phyloP scores from a whole-genome alignment of 2,329 filamentous ascomycete genomes.

The Penicillium sp. region DNA sequence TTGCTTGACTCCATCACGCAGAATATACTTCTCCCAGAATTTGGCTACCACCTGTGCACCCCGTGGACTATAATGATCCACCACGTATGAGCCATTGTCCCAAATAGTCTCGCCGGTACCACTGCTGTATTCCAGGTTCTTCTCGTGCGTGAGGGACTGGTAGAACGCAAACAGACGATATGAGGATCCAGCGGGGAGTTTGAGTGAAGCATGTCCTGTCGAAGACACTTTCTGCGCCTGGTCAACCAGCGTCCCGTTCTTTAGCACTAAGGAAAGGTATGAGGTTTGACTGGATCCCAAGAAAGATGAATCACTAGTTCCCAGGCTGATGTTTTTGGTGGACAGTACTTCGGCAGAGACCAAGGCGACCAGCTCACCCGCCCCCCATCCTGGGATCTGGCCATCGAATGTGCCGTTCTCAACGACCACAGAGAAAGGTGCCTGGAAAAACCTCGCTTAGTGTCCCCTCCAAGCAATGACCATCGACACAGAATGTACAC shows the following conservation, averaged over 20 bases:
- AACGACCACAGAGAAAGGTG: slow-evolving; percentile 6
- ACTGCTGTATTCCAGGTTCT: slow-evolving; percentile 31
- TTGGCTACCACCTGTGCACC: slow-evolving; percentile 39
- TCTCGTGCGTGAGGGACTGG: slow-evolving; percentile 13
- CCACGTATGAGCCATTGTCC: slow-evolving; percentile 41
- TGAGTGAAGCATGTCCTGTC: slow-evolving; percentile 8
- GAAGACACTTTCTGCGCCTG: slow-evolving; percentile 8
- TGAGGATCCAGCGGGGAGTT: slow-evolving; percentile 1
- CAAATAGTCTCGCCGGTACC: slow-evolving; percentile 23
- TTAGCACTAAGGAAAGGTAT: slow-evolving; percentile 12
- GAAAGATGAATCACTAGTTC: not conserved
- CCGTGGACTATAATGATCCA: slow-evolving; percentile 43
- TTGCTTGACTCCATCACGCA: slow-evolving; percentile 32
- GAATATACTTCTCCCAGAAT: slow-evolving; percentile 45
- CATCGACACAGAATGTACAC: not conserved
- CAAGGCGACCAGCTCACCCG: slow-evolving; percentile 32
- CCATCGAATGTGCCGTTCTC: slow-evolving; percentile 34
- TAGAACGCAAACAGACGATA: slow-evolving; percentile 22
- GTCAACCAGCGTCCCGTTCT: slow-evolving; percentile 10
- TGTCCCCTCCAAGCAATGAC: not conserved
- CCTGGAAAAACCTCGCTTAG: not conserved
- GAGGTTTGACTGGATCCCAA: slow-evolving; percentile 6
- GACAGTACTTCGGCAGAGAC: slow-evolving; percentile 22
- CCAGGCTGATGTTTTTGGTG: slow-evolving; percentile 15
- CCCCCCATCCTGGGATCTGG: slow-evolving; percentile 42